Evolutionary conservation across 1,139 yeast species (phyloP).

Genomic region (Candida sp.): DNA sequence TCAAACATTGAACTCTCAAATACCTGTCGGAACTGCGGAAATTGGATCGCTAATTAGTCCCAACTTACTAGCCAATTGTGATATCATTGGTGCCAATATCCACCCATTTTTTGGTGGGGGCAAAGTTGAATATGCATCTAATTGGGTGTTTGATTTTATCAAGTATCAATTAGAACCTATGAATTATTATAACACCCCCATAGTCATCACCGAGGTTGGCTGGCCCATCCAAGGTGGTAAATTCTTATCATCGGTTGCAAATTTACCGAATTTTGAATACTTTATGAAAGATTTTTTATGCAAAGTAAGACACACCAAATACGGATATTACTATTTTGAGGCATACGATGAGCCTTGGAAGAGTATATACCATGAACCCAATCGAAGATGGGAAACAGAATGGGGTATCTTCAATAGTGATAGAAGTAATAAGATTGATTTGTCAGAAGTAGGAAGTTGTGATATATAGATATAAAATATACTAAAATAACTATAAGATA

Average conservation of each 20-base stretch:
- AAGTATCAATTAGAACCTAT: conserved; percentile 37
- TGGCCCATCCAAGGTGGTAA: conserved; percentile 70
- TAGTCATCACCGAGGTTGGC: conserved; percentile 61
- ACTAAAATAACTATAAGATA: no score
- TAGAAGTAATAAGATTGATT: conserved; percentile 21
- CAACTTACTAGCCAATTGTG: conserved; percentile 38
- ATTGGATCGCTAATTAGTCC: conserved; percentile 43
- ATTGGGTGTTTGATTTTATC: conserved; percentile 54
- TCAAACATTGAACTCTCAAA: conserved; percentile 24
- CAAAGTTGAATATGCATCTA: conserved; percentile 41
- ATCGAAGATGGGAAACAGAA: conserved; percentile 61
- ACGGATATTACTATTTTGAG: conserved; percentile 64
- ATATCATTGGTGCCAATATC: conserved; percentile 60
- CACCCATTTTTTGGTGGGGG: conserved; percentile 72
- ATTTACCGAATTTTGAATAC: conserved; percentile 36
- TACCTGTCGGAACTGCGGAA: conserved; percentile 58
- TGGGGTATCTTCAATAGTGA: conserved; percentile 63
- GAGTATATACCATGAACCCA: conserved; percentile 43
- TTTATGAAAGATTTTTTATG: conserved; percentile 57
- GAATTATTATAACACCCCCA: conserved; percentile 17
- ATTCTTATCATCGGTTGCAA: conserved; percentile 45
- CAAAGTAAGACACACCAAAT: conserved; percentile 26
- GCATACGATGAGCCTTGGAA: conserved; percentile 80
- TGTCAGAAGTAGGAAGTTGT: conserved; percentile 18
- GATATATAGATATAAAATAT: background rate